These are phyloP conservation scores for Wickerhamomyces strasburgensis DNA, from an alignment of 805 yeast species.

Conservation along the genomic window DNA sequence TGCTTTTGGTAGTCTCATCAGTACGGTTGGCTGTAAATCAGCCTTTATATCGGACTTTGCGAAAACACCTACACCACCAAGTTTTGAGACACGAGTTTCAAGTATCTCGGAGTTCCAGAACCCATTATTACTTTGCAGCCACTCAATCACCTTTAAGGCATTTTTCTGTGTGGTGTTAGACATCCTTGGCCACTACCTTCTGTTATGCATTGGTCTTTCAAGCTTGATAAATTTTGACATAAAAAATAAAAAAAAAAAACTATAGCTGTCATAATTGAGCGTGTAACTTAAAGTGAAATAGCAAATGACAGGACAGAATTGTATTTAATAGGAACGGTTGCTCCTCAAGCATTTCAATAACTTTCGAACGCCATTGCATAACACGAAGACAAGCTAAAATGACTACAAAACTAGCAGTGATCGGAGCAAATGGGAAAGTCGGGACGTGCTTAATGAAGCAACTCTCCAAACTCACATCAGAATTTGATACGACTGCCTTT, in stretches of 20 bases:
- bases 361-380: too few species aligned
- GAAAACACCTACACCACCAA: slow-evolving; percentile 75
- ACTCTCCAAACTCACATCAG: slow-evolving; percentile 25
- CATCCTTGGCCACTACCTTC: too few species aligned
- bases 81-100: slow-evolving; percentile 39
- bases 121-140: slow-evolving; percentile 53
- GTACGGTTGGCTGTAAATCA: slow-evolving; percentile 20
- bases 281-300: too few species aligned
- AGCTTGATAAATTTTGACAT: too few species aligned
- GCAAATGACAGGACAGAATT: too few species aligned
- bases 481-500: slow-evolving; percentile 38
- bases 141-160: slow-evolving; percentile 27
- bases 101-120: slow-evolving; percentile 47
- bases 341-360: too few species aligned
- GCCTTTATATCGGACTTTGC: slow-evolving; percentile 39
- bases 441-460: slow-evolving; percentile 42
- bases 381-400: too few species aligned
- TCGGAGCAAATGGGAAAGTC: slow-evolving; percentile 64
- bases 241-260: too few species aligned
- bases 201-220: too few species aligned
- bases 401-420: slow-evolving; percentile 35
- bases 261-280: too few species aligned
- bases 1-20: slow-evolving; percentile 59
- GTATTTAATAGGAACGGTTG: too few species aligned
- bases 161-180: slow-evolving; percentile 26